Percentiles rank a stretch among this genome's conserved stretches.
phyloP scores from a whole-genome alignment of 768 basidiomycete genomes.

The Myochromella boudieri region DNA sequence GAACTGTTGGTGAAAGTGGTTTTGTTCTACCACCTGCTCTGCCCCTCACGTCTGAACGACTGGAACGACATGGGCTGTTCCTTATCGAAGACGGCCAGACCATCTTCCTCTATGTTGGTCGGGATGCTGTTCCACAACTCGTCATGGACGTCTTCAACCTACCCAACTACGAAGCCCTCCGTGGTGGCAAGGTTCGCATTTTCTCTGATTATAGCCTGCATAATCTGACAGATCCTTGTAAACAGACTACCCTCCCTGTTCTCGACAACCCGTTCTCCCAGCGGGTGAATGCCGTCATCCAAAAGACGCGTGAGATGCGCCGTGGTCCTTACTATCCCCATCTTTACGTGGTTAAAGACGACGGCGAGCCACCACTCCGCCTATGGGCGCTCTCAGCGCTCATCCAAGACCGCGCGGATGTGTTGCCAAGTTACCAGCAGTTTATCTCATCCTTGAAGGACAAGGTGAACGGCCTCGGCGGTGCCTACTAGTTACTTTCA shows the following conservation, averaged over 20 bases:
- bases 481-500: conserved; percentile 17
- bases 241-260: conserved; percentile 80
- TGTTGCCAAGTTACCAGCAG: conserved; percentile 94
- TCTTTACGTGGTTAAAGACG: conserved; percentile 95
- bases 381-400: conserved; percentile 94
- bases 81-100: conserved; percentile 97
- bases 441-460: conserved; percentile 89
- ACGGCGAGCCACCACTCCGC: conserved; percentile 91
- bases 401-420: conserved; percentile 94
- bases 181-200: conserved; percentile 83
- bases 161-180: conserved; percentile 82
- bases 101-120: conserved; percentile 98
- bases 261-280: conserved; percentile 96
- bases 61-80: conserved; percentile 94
- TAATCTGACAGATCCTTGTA: conserved; percentile 1
- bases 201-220: conserved; percentile 1
- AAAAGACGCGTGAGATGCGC: conserved; percentile 93
- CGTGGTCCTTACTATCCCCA: conserved; percentile 92
- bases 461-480: conserved; percentile 35
- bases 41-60: conserved; percentile 90
- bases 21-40: conserved; percentile 85
- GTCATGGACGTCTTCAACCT: conserved; percentile 93
- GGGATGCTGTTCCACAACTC: conserved; percentile 95
- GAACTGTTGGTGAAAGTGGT: conserved; percentile 87
- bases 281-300: conserved; percentile 89